Evolutionary conservation across 2,329 filamentous ascomycete genomes (phyloP).

Genomic region (Capronia epimyces): DNA sequence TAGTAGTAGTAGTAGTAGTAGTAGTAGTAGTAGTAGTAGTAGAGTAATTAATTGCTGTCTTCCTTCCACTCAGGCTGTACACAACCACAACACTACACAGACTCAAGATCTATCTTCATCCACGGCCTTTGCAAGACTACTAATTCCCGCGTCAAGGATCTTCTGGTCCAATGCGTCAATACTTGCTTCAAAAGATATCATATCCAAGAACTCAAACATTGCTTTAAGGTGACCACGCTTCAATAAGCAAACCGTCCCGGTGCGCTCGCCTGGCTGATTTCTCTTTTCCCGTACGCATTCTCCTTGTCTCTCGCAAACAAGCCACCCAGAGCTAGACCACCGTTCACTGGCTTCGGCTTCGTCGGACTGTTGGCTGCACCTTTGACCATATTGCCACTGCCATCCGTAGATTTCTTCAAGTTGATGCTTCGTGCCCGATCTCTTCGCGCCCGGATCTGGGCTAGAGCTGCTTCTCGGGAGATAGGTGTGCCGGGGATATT

Average conservation of each 20-base stretch:
- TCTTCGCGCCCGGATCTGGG: slow-evolving; percentile 46
- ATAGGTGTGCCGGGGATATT: slow-evolving; percentile 41
- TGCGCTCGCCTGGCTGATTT: slow-evolving; percentile 24
- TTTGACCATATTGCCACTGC: not conserved
- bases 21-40: too few species aligned
- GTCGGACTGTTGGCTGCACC: slow-evolving; percentile 11
- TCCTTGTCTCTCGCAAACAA: slow-evolving; percentile 14
- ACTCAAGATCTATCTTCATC: too few species aligned
- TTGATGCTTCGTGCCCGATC: slow-evolving; percentile 41
- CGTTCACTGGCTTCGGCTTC: slow-evolving; percentile 13
- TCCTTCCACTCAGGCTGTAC: too few species aligned
- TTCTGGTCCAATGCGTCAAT: too few species aligned
- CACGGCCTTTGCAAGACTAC: too few species aligned
- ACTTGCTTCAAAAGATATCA: too few species aligned
- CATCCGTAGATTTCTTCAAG: slow-evolving; percentile 28
- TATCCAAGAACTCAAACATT: too few species aligned
- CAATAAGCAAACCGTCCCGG: slow-evolving; percentile 20
- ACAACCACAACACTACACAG: too few species aligned
- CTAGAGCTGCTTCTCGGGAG: slow-evolving; percentile 45
- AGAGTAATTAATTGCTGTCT: too few species aligned
- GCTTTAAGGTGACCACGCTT: too few species aligned
- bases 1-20: too few species aligned
- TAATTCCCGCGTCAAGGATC: too few species aligned
- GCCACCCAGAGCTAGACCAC: not conserved
- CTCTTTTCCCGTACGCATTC: slow-evolving; percentile 13